These are phyloP conservation scores for Starmerella tilneyi DNA, from an alignment of 805 yeast species.

Conservation along the genomic window DNA sequence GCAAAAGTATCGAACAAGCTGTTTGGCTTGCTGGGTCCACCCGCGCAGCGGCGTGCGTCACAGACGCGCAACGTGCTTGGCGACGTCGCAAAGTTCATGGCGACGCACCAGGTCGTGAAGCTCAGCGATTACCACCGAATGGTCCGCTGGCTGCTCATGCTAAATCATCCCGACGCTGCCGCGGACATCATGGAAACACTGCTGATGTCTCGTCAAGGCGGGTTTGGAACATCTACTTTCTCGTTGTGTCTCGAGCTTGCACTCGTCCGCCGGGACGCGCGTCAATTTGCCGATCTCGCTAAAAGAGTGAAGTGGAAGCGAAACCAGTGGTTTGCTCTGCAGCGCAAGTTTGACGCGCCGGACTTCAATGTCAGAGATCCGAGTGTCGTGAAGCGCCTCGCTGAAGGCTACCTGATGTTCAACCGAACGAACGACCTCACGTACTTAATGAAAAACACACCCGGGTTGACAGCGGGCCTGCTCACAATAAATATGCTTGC, in stretches of 20 bases:
- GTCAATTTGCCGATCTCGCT: slow-evolving; percentile 13
- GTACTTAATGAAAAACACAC: not conserved
- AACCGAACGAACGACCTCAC: slow-evolving; percentile 4
- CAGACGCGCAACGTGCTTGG: not conserved
- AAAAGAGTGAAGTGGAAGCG: slow-evolving; percentile 2
- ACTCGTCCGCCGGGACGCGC: slow-evolving; percentile 7
- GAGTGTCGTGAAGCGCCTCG: slow-evolving; percentile 2
- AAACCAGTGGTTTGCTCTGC: slow-evolving; percentile 8
- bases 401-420: slow-evolving; percentile 19
- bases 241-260: slow-evolving; percentile 17
- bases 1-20: slow-evolving; percentile 5
- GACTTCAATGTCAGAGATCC: not conserved
- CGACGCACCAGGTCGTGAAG: slow-evolving; percentile 24
- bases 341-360: slow-evolving; percentile 13
- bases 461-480: slow-evolving; percentile 5
- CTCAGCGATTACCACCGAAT: slow-evolving; percentile 24
- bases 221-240: slow-evolving; percentile 3
- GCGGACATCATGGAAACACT: slow-evolving; percentile 26
- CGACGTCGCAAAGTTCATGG: slow-evolving; percentile 23
- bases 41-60: slow-evolving; percentile 11
- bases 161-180: slow-evolving; percentile 24
- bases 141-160: slow-evolving; percentile 23
- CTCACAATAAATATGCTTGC: slow-evolving; percentile 23
- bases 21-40: slow-evolving; percentile 1
- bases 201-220: slow-evolving; percentile 16